These are phyloP conservation scores for Oxytropis ochrocephala DNA, from an alignment of 306 rosid species.

Conservation along the genomic window DNA sequence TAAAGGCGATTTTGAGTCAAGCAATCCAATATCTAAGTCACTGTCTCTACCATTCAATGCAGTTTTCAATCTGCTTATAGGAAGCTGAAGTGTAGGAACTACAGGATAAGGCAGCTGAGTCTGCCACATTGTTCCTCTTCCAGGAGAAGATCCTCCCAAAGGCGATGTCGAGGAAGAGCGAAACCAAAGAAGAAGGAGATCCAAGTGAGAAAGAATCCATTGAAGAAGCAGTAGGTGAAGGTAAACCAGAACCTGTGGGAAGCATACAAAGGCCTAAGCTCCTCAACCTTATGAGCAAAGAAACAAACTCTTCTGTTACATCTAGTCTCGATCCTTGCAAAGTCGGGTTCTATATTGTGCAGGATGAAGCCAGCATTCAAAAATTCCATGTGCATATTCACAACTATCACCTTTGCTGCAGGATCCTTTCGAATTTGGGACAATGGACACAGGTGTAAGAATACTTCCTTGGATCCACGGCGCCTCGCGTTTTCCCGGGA, in stretches of 20 bases:
- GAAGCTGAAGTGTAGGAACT: constrained; percentile 56
- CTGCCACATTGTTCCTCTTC: constrained; percentile 48
- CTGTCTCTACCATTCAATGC: constrained; percentile 47
- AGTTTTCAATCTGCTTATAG: constrained; percentile 57
- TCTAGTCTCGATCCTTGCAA: constrained; percentile 74
- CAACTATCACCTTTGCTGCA: constrained; percentile 80
- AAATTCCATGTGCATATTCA: constrained; percentile 87
- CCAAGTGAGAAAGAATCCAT: constrained; percentile 44
- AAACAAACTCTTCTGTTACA: constrained; percentile 78
- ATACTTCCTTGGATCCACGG: constrained; percentile 74
- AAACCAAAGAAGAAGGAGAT: too few relatives aligned
- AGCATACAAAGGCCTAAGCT: constrained; percentile 82
- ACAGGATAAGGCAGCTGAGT: constrained; percentile 30
- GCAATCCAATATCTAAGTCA: constrained; percentile 41
- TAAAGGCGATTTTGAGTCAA: constrained; percentile 33
- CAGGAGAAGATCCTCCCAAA: constrained; percentile 52
- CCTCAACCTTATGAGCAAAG: constrained; percentile 81
- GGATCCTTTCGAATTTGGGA: constrained; percentile 72
- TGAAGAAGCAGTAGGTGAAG: constrained; percentile 48
- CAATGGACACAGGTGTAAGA: constrained; percentile 84
- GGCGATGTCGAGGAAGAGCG: constrained; percentile 66
- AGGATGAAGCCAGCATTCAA: constrained; percentile 95
- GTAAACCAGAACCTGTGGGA: constrained; percentile 85
- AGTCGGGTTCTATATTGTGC: constrained; percentile 85
- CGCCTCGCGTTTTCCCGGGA: constrained; percentile 93